Percentiles rank a stretch among this genome's conserved stretches.
Conservation (phyloP, 352 stramenopile species). For the Globisporangium acanthophoron region DNA sequence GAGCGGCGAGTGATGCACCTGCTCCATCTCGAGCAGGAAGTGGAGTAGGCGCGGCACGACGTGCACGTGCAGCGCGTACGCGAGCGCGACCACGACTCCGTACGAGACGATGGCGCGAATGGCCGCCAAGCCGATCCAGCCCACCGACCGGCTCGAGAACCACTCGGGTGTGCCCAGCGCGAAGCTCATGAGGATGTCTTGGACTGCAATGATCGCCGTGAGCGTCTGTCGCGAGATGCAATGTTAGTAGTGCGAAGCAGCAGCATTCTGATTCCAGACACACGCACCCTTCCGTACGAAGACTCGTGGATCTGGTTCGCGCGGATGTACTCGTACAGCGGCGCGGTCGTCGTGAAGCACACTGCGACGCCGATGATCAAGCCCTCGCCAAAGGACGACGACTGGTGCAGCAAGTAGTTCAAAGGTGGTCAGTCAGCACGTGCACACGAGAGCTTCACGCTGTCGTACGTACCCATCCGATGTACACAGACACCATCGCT, state of each 20-base stretch:
- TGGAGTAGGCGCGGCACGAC: conserved; percentile 62
- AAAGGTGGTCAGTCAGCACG: not conserved
- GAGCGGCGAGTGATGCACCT: conserved; percentile 72
- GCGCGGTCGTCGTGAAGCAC: conserved; percentile 80
- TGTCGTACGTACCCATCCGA: conserved; percentile 51
- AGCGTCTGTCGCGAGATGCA: conserved; percentile 37
- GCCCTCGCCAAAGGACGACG: conserved; percentile 64
- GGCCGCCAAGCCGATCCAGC: conserved; percentile 67
- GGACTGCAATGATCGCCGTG: conserved; percentile 80
- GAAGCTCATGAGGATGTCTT: conserved; percentile 87
- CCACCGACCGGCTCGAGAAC: conserved; percentile 70
- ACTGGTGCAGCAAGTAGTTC: conserved; percentile 17
- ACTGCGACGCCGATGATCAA: conserved; percentile 73
- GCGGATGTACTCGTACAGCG: conserved; percentile 78
- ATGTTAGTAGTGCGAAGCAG: not conserved
- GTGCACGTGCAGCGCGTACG: conserved; percentile 61
- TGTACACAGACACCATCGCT: conserved; percentile 58
- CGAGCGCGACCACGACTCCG: conserved; percentile 58
- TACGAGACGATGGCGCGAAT: conserved; percentile 70
- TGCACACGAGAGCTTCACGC: not conserved
- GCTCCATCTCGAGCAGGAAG: conserved; percentile 76
- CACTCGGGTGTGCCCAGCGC: conserved; percentile 77
- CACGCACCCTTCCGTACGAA: conserved; percentile 62
- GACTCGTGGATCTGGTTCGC: conserved; percentile 78
- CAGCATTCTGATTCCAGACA: not conserved